A percentile compares a stretch with the other conserved stretches of the same genome.
Evolutionary conservation across 768 basidiomycete genomes (phyloP).

Genomic region (Lactifluus subvellereus): DNA sequence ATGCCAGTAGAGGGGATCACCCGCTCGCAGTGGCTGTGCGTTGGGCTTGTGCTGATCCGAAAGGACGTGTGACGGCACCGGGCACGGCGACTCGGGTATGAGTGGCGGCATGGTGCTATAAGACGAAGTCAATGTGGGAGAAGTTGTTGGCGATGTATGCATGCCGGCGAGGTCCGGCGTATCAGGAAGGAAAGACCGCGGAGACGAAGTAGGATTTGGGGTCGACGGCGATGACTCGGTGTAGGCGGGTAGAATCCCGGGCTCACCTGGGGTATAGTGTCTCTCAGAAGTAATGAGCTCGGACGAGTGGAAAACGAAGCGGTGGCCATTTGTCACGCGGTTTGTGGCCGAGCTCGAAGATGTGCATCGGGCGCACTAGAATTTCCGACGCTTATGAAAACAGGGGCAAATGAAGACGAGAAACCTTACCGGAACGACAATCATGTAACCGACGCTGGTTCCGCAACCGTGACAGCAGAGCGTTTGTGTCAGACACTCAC

Average conservation of each 20-base stretch:
- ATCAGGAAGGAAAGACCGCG: slow-evolving; percentile 25
- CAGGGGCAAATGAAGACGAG: not conserved
- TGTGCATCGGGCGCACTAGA: slow-evolving; percentile 64
- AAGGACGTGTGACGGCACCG: slow-evolving; percentile 29
- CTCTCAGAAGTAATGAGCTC: slow-evolving; percentile 61
- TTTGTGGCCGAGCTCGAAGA: slow-evolving; percentile 60
- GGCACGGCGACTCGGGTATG: slow-evolving; percentile 19
- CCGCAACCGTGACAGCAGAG: slow-evolving; percentile 81
- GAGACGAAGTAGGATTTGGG: slow-evolving; percentile 7
- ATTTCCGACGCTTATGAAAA: slow-evolving; percentile 12
- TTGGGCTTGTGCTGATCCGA: slow-evolving; percentile 34
- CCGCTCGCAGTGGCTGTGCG: slow-evolving; percentile 40
- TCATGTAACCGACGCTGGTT: slow-evolving; percentile 69
- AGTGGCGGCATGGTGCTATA: slow-evolving; percentile 16
- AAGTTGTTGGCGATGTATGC: slow-evolving; percentile 5
- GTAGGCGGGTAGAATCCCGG: slow-evolving; percentile 34
- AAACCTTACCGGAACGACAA: slow-evolving; percentile 55
- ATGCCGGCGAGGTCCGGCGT: slow-evolving; percentile 25
- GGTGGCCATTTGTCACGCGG: slow-evolving; percentile 75
- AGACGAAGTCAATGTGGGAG: slow-evolving; percentile 3
- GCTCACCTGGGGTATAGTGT: slow-evolving; percentile 56
- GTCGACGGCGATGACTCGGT: slow-evolving; percentile 17
- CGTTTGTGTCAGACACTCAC: slow-evolving; percentile 80
- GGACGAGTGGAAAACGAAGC: slow-evolving; percentile 79
- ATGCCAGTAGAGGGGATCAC: slow-evolving; percentile 72